These are phyloP conservation scores for Ochetophila trinervis DNA, from an alignment of 306 rosid species.

Conservation along the genomic window DNA sequence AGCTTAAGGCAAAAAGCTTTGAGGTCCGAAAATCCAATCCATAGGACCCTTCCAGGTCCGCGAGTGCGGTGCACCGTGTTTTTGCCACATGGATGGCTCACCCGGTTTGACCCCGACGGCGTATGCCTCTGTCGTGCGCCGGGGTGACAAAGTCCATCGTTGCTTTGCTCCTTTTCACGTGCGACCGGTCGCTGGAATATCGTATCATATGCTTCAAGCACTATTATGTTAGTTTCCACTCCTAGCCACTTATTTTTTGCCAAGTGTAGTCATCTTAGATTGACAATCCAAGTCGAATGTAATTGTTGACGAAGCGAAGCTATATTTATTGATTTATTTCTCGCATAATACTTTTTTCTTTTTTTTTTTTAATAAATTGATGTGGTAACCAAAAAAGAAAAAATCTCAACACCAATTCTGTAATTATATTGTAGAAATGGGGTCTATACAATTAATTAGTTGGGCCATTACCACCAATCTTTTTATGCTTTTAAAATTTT, in stretches of 20 bases:
- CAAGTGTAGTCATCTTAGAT: background rate
- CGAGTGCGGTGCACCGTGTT: background rate
- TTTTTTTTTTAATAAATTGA: background rate
- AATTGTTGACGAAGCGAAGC: background rate
- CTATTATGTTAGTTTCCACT: background rate
- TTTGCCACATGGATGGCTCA: conserved; percentile 13
- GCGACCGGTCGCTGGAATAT: conserved; percentile 1
- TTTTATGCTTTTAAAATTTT: too few species aligned
- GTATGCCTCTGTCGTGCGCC: conserved; percentile 13
- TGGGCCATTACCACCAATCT: too few species aligned
- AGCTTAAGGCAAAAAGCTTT: background rate
- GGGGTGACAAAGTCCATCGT: conserved; percentile 22
- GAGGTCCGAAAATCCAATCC: conserved; percentile 1
- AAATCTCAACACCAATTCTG: too few species aligned
- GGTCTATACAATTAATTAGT: too few species aligned
- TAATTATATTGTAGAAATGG: too few species aligned
- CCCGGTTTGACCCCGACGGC: conserved; percentile 9
- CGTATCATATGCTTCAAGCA: background rate
- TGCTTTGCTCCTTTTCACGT: background rate
- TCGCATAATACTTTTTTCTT: background rate
- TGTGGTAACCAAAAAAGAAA: too few species aligned
- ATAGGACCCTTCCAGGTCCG: background rate
- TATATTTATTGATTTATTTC: background rate
- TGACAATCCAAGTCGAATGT: too few species aligned
- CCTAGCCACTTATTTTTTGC: background rate